Conservation (phyloP, 495 filamentous ascomycete species). For the Hypoxylon fuscum region DNA sequence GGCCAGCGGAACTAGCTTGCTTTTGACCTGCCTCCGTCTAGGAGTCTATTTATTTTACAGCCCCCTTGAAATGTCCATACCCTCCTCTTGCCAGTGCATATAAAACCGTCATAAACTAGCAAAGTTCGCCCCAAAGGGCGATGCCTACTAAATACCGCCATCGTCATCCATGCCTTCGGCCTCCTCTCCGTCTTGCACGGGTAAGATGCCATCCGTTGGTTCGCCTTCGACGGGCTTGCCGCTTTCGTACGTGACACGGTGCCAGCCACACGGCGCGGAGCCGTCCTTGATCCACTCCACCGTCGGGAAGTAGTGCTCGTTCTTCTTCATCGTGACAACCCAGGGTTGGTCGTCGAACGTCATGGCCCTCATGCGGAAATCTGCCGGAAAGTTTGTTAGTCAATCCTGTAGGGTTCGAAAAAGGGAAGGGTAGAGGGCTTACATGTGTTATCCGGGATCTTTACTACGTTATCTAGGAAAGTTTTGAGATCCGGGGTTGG, state of each 20-base stretch:
- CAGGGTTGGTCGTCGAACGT: conserved; percentile 98
- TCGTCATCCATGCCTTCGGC: conserved; percentile 29
- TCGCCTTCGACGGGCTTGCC: conserved; percentile 61
- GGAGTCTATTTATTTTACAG: no score
- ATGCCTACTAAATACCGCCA: conserved; percentile 17
- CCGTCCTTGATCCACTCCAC: conserved; percentile 85
- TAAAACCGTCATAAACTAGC: no score
- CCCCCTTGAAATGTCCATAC: no score
- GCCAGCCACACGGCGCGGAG: conserved; percentile 70
- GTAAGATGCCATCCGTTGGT: conserved; percentile 51
- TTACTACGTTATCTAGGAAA: conserved; percentile 80
- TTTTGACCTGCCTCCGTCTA: no score
- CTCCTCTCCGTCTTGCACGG: conserved; percentile 38
- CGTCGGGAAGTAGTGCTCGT: conserved; percentile 97
- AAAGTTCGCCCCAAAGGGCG: no score
- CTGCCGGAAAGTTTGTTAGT: conserved; percentile 44
- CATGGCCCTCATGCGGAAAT: conserved; percentile 92
- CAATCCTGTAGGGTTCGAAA: conserved; percentile 2
- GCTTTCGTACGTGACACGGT: conserved; percentile 74
- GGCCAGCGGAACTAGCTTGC: no score
- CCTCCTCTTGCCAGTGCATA: no score
- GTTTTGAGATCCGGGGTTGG: conserved; percentile 79
- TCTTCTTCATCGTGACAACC: conserved; percentile 99
- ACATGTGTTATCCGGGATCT: conserved; percentile 95
- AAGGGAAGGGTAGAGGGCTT: conserved; percentile 35